Evolutionary conservation across 1,139 yeast genomes (phyloP), one percentile per base, ranked within the genome.

Genomic region (Debaryomycetaceae sp.): DNA sequence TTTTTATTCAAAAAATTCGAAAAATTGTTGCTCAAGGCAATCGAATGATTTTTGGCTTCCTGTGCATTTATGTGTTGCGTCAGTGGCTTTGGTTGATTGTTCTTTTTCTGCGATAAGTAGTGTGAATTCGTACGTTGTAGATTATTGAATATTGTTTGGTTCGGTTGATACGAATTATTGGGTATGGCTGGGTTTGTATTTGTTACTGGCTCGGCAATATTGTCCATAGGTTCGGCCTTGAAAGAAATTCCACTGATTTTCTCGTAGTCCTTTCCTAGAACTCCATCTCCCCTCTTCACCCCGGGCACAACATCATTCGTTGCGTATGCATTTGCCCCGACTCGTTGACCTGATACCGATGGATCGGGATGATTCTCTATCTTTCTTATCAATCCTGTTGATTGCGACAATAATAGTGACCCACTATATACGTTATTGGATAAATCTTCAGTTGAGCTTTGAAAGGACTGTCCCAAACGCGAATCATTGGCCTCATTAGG

Each of bases 71-170:
- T 46, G 23, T 47, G 52, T 24, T 43, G 51, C 24, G 33, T 39
- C 34, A 44, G 48, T 14, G 39, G 40, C 11, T 45, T 46, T 31
- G 41, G 51, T 38, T 55, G 57, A 33, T 51, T 52, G 39, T 52
- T 60, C 42, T 58, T 62, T 43, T 60, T 63, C 24, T 58, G 53
- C 17, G 58, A 55, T 34, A 62, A 49, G 48, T 66, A 68, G 45
- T 68, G 74, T 31, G 66, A 60, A 48, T 68, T 69, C 4, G 75
- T 71, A 44, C 77, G 53, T 51, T 71, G 75, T 23, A 73, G 55
- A 47, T 72, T 72, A 48, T 66, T 68, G 56, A 70, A 70, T n/a
- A 72, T 72, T 9, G 75, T 68, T 51, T 72, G 77, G 49, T 66
- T 64, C 4, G 77, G 75, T 50, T 72, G 77, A 48, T 72, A 73